These are phyloP conservation scores for Metschnikowia kunwiensis DNA, from an alignment of 805 yeast species.

Conservation along the genomic window DNA sequence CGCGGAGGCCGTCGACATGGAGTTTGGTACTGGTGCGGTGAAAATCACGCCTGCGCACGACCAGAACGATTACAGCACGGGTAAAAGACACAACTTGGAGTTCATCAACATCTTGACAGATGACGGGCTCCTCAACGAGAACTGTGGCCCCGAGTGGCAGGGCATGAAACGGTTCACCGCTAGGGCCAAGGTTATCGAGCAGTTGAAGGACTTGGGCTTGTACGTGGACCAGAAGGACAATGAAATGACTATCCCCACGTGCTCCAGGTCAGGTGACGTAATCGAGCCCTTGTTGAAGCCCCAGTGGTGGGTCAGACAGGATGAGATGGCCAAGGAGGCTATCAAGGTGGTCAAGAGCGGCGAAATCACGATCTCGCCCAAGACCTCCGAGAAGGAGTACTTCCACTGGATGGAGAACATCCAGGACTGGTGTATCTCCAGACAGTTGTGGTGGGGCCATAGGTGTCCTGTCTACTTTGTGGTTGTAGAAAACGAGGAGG, in stretches of 20 bases:
- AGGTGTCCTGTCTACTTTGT: conserved; percentile 95
- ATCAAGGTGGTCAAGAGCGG: conserved; percentile 82
- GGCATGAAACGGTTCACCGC: conserved; percentile 96
- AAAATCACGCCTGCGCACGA: conserved; percentile 99
- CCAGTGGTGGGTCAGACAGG: conserved; percentile 98
- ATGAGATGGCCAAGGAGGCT: conserved; percentile 83
- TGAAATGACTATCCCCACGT: conserved; percentile 91
- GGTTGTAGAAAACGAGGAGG: conserved; percentile 69
- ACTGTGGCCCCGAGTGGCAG: conserved; percentile 83
- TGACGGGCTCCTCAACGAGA: conserved; percentile 84
- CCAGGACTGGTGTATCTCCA: conserved; percentile 99
- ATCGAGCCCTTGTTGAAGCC: conserved; percentile 97
- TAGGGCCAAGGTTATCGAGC: conserved; percentile 76
- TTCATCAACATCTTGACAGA: conserved; percentile 89
- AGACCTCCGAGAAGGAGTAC: conserved; percentile 87
- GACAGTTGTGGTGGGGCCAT: conserved; percentile 94
- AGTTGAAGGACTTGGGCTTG: conserved; percentile 70
- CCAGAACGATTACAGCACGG: conserved; percentile 93
- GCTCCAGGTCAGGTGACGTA: conserved; percentile 95
- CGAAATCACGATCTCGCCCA: conserved; percentile 76
- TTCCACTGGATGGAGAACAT: conserved; percentile 93
- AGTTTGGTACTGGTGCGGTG: conserved; percentile 99
- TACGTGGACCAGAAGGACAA: conserved; percentile 85
- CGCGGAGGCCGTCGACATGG: conserved; percentile 96
- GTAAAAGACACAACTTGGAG: conserved; percentile 89